Evolutionary conservation across 1,284 basidiomycete genomes (phyloP), one percentile per base, ranked within the genome.

Genomic region (Phylloboletellus chloephorus): DNA sequence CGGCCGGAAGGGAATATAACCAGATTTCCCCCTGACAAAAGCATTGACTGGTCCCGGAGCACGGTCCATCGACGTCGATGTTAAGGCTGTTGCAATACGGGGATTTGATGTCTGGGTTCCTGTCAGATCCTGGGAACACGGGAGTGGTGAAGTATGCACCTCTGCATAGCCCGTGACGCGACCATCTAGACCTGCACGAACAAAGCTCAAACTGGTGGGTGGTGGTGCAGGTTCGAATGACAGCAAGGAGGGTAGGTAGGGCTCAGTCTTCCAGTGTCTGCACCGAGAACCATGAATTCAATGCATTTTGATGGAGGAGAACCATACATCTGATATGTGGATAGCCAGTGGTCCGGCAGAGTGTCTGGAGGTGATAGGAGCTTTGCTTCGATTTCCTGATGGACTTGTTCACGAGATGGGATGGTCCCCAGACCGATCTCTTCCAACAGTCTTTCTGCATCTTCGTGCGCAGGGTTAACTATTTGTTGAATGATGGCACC

Each of bases 11-110:
- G 94, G 94, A 3, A 95, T 79, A 63, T 94, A 82, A 17, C 88
- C 87, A 22, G 90, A 87, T 64, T 94, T 96, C 35, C 94, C 94
- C 45, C 93, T 72, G 7, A 97, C 92, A 64, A 98, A 98, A 49
- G 80, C 85, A 49, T 77, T 76, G 33, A 69, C 72, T 1, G 82
- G 74, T 6, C 79, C 88, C 4, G 91, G 92, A 7, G 87, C 86
- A 43, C 93, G 78, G 44, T 84, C 79, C 47, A 95, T 71, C 9
- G 89, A 88, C 7, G 88, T 90, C 12, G 88, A 92, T 3, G 82
- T 85, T 5, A 85, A 67, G 51, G 86, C 75, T 52, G 79, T 71
- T 53, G 60, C 65, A 49, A 66, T 62, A 52, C 60, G 79, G 34
- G 69, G 64, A 51, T 74, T 77, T 21, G 69, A 64, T 10, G 67